Evolutionary conservation across 2,329 filamentous ascomycete genomes (phyloP).

Genomic region (Colletotrichum godetiae): DNA sequence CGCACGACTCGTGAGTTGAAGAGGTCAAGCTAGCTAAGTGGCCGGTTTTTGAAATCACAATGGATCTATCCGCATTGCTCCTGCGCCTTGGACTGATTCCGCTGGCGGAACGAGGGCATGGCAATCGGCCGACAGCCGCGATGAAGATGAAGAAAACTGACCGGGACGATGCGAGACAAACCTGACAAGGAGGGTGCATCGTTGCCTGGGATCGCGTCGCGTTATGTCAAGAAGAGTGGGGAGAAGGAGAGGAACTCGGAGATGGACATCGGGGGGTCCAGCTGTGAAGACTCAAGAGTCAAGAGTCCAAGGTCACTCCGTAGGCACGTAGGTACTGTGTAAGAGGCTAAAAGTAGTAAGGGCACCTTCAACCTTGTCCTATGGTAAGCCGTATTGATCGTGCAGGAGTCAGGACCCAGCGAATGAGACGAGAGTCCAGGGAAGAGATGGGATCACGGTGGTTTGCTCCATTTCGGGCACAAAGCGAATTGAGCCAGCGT

Average conservation of each 20-base stretch:
- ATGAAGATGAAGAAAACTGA: conserved; percentile 1
- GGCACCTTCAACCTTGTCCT: background rate
- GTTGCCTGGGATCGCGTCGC: conserved; percentile 12
- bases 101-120: background rate
- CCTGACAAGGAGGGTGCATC: conserved; percentile 27
- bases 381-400: conserved; percentile 1
- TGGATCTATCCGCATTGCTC: background rate
- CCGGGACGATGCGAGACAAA: conserved; percentile 25
- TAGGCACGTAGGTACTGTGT: too few species aligned
- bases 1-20: conserved; percentile 24
- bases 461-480: conserved; percentile 20
- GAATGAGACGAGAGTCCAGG: background rate
- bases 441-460: conserved; percentile 16
- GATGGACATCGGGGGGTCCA: conserved; percentile 7
- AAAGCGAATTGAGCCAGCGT: conserved; percentile 20
- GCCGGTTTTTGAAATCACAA: conserved; percentile 10
- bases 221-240: conserved; percentile 28
- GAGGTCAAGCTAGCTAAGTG: background rate
- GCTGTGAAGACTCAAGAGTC: too few species aligned
- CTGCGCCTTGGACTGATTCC: background rate
- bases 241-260: conserved; percentile 23
- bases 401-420: background rate
- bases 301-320: too few species aligned
- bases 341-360: too few species aligned
- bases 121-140: conserved; percentile 3